phyloP scores from a whole-genome alignment of 805 yeast genomes.

The Henningerozyma blattae region DNA sequence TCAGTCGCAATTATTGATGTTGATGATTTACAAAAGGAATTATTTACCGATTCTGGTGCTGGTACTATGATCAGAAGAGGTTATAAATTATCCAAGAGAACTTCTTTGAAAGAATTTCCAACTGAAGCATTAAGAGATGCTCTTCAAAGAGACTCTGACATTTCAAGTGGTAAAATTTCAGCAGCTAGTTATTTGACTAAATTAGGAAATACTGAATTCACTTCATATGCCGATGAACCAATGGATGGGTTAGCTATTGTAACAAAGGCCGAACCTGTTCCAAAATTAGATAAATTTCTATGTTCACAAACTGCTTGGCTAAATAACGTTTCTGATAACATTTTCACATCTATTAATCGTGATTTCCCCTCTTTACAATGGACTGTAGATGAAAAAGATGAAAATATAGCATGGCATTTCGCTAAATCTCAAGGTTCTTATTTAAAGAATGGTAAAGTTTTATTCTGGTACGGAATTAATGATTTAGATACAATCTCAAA shows the following conservation, averaged over 20 bases:
- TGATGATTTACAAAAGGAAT: slow-evolving; percentile 88
- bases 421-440: slow-evolving; percentile 90
- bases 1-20: slow-evolving; percentile 97
- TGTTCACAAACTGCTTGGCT: slow-evolving; percentile 92
- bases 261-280: slow-evolving; percentile 33
- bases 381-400: slow-evolving; percentile 83
- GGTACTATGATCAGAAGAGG: slow-evolving; percentile 98
- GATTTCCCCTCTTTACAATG: slow-evolving; percentile 71
- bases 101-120: slow-evolving; percentile 53
- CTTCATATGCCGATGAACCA: slow-evolving; percentile 90
- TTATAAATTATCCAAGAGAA: slow-evolving; percentile 67
- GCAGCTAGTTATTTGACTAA: slow-evolving; percentile 73
- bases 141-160: slow-evolving; percentile 63
- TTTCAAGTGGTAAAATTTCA: slow-evolving; percentile 54
- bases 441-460: slow-evolving; percentile 73
- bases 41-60: slow-evolving; percentile 97
- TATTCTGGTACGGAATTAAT: slow-evolving; percentile 88
- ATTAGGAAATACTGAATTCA: slow-evolving; percentile 51
- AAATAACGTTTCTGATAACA: slow-evolving; percentile 91
- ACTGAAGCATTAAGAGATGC: slow-evolving; percentile 68
- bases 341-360: slow-evolving; percentile 68
- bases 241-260: slow-evolving; percentile 89
- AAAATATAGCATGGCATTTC: slow-evolving; percentile 86
- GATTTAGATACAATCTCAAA: slow-evolving; percentile 49
- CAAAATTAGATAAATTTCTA: slow-evolving; percentile 73